Base-by-base conservation (phyloP, 805 yeast species). In the Yarrowia sp. region DNA sequence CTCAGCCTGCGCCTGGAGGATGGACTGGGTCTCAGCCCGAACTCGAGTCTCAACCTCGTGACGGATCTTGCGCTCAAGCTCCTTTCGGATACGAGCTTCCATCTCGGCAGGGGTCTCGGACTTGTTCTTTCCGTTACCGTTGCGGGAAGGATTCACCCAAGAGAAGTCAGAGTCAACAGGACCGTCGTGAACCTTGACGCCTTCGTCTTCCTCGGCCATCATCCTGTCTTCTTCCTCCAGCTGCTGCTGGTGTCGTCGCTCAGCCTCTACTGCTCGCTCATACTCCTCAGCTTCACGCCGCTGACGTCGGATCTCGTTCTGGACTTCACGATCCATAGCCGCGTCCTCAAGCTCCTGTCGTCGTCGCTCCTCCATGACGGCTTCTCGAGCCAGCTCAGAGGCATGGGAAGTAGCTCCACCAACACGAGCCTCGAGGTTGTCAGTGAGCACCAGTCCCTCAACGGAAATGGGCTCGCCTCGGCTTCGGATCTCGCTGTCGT, bases 401-500 rank as follows among this genome's bases (percentile, higher is more conserved):
- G n/a, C n/a, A n/a, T n/a, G n/a, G n/a, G n/a, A n/a, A 14, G 56
- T 39, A n/a, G 16, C 22, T n/a, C 56, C 56, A 14, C 56, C 56
- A 22, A 47, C 25, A 1, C 56, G 56, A n/a, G 14, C n/a, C n/a
- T 32, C 39, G 7, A 5, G 14, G 6, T n/a, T 21, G 29, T 47
- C 56, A 0, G 56, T 47, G 29, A 47, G 38, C 14, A 47, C 56
- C 2, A 47, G 32, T 5, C 56, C 56, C 21, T 47, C 56, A 3
- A 47, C 58, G 12, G 58, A 51, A 32, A 35, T 29, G 32, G 42
- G 58, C 22, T 51, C 58, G 2, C 42, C 58, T 19, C 58, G 58
- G 32, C 58, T 51, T 51, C 58, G 21, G 22, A 22, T 35, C 32
- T 51, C 58, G n/a, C 58, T 51, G 22, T 35, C 58, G 4, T 24